Conservation (phyloP, 768 basidiomycete genomes). For the Serendipita sp. region DNA sequence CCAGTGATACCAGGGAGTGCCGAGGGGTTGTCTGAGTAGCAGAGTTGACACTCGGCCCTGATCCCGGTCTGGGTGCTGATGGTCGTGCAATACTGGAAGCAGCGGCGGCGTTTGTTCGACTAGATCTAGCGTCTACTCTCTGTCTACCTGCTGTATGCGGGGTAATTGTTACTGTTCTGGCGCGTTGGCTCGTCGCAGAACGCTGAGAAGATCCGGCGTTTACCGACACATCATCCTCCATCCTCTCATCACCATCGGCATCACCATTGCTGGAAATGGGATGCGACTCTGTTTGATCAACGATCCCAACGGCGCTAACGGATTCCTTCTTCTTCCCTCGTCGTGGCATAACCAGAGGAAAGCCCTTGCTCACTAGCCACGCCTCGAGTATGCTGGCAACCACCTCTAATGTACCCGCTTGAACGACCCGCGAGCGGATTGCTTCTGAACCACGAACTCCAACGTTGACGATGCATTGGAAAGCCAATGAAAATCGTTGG, state of each 20-base stretch:
- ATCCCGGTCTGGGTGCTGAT: not conserved
- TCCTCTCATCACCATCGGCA: conserved; percentile 17
- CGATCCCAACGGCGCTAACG: not conserved
- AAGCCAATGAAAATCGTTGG: conserved; percentile 80
- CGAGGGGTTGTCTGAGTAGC: not conserved
- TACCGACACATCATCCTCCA: conserved; percentile 47
- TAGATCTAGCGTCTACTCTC: not conserved
- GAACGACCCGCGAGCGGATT: conserved; percentile 81
- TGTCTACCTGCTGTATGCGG: not conserved
- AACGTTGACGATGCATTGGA: conserved; percentile 94
- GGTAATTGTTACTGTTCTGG: not conserved
- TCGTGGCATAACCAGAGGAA: conserved; percentile 27
- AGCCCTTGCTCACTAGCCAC: conserved; percentile 78
- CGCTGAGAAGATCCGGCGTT: not conserved
- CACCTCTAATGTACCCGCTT: conserved; percentile 84
- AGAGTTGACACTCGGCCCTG: not conserved
- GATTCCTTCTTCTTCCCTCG: not conserved
- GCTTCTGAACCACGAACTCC: conserved; percentile 90
- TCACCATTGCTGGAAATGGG: not conserved
- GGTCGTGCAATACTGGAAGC: not conserved
- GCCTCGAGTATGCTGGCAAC: conserved; percentile 88
- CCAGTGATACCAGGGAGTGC: not conserved
- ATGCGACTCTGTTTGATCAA: not conserved
- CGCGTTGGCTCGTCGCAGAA: not conserved
- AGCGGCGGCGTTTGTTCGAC: not conserved